Conservation (phyloP, 2,329 filamentous ascomycete species). For the Seiridium cupressi region DNA sequence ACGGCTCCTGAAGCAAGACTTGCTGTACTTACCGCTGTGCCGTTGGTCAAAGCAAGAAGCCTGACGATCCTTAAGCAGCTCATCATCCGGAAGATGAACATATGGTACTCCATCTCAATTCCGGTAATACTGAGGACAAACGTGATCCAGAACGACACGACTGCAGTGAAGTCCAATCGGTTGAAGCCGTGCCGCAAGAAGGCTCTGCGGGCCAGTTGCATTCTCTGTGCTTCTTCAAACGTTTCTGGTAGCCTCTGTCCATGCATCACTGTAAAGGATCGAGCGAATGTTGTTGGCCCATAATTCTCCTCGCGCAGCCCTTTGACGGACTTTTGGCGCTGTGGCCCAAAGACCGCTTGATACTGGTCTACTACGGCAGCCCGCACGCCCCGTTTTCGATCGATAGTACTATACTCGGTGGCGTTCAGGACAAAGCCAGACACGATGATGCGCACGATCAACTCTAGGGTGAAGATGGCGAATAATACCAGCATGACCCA, state of each 20-base stretch:
- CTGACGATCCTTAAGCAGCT: constrained; percentile 91
- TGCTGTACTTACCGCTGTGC: constrained; percentile 69
- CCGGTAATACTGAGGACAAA: constrained; percentile 71
- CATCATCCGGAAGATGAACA: constrained; percentile 95
- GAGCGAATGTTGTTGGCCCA: constrained; percentile 65
- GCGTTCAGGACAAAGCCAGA: constrained; percentile 93
- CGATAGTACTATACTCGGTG: constrained; percentile 86
- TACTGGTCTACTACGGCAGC: constrained; percentile 76
- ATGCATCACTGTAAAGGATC: constrained; percentile 76
- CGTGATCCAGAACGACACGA: constrained; percentile 93
- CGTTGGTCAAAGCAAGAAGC: constrained; percentile 86
- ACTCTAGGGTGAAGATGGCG: constrained; percentile 83
- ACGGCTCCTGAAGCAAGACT: constrained; percentile 9
- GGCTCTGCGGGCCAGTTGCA: constrained; percentile 83
- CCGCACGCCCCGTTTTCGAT: constrained; percentile 71
- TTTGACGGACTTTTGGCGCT: constrained; percentile 68
- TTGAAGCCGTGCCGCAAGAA: constrained; percentile 97
- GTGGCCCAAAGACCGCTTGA: constrained; percentile 75
- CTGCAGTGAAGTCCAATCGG: constrained; percentile 88
- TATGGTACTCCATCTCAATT: constrained; percentile 65
- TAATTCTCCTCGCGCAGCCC: constrained; percentile 43
- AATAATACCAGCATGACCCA: constrained; percentile 83
- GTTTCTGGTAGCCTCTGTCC: constrained; percentile 59
- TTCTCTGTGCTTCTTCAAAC: constrained; percentile 74
- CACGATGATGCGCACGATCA: constrained; percentile 80